A percentile compares a stretch with the other conserved stretches of the same genome.
Conservation (phyloP, 768 basidiomycete genomes). For the Mycena maculata region DNA sequence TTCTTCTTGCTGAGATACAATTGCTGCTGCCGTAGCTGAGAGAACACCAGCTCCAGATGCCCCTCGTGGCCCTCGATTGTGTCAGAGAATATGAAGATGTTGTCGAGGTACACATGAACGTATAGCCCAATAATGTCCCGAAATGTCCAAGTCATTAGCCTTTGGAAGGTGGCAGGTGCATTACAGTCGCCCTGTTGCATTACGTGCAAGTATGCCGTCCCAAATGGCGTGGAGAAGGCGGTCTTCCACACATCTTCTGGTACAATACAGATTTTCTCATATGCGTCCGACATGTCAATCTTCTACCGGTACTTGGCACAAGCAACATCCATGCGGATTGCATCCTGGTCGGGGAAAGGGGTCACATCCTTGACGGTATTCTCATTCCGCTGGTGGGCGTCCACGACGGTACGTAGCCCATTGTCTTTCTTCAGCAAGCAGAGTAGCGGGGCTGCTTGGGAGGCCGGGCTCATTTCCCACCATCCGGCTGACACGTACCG, state of each 20-base stretch:
- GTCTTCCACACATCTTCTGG: constrained; percentile 35
- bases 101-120: constrained; percentile 58
- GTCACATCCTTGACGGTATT: too few relatives aligned
- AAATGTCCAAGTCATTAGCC: constrained; percentile 53
- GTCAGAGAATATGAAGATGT: constrained; percentile 55
- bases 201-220: background rate
- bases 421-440: constrained; percentile 42
- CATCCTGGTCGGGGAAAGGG: too few relatives aligned
- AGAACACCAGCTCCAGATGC: constrained; percentile 48
- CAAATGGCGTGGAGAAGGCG: constrained; percentile 10
- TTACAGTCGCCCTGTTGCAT: constrained; percentile 22
- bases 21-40: constrained; percentile 37
- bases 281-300: too few relatives aligned
- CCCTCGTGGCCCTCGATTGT: too few relatives aligned
- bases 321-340: too few relatives aligned
- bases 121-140: constrained; percentile 49
- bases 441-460: constrained; percentile 40
- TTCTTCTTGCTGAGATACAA: constrained; percentile 46
- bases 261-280: constrained; percentile 46
- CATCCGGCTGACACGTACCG: constrained; percentile 11
- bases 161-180: too few relatives aligned
- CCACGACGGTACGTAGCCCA: constrained; percentile 47
- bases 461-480: constrained; percentile 21
- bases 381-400: too few relatives aligned
- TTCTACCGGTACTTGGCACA: too few relatives aligned